Conservation (phyloP, 371 early-diverging fungal genomes). For the Mucor velutinosus region DNA sequence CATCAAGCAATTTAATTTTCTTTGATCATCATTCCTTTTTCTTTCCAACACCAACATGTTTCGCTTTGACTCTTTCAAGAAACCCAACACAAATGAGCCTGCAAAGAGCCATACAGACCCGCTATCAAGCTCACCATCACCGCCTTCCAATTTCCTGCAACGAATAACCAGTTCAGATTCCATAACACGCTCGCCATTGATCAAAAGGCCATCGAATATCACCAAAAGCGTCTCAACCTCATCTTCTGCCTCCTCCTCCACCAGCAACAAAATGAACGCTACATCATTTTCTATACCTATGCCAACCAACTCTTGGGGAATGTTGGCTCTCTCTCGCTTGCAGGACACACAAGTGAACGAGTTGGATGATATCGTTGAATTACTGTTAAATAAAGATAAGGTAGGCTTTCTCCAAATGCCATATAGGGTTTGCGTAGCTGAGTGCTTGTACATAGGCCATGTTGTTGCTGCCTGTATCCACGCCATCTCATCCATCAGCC, state of each 20-base stretch:
- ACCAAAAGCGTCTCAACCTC: not conserved
- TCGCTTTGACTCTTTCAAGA: slow-evolving; percentile 37
- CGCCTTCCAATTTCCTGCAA: slow-evolving; percentile 24
- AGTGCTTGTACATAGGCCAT: slow-evolving; percentile 25
- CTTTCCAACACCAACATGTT: slow-evolving; percentile 25
- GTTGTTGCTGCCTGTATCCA: slow-evolving; percentile 47
- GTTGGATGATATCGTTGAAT: slow-evolving; percentile 42
- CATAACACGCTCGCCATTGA: slow-evolving; percentile 10
- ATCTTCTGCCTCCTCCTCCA: not conserved
- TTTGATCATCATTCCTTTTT: not conserved
- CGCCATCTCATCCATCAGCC: slow-evolving; percentile 47
- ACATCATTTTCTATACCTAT: slow-evolving; percentile 50
- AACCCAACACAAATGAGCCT: not conserved
- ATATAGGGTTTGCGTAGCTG: too few species aligned
- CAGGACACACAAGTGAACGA: slow-evolving; percentile 34
- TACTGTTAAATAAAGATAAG: slow-evolving; percentile 32
- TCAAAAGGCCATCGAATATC: not conserved
- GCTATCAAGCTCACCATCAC: too few species aligned
- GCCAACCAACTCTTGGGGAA: slow-evolving; percentile 54
- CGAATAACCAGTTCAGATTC: slow-evolving; percentile 36
- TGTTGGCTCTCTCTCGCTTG: slow-evolving; percentile 41
- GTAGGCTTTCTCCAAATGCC: too few species aligned
- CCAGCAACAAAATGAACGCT: not conserved
- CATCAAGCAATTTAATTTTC: too few species aligned
- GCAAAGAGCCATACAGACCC: not conserved